phyloP scores from a whole-genome alignment of 768 basidiomycete genomes.

The Tulasnella sp. region DNA sequence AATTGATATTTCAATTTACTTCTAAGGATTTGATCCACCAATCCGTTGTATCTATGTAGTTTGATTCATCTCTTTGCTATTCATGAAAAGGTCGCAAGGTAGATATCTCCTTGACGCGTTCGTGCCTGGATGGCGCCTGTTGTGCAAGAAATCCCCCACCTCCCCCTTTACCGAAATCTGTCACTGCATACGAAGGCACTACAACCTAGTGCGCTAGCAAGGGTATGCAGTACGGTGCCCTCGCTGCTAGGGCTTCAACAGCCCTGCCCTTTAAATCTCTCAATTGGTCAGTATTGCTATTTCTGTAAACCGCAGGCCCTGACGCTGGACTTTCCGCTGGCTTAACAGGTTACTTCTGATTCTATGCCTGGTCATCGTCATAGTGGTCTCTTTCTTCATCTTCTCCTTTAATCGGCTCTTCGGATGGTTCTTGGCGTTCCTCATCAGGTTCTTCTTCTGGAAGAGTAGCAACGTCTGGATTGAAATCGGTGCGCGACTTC shows the following conservation, averaged over 20 bases:
- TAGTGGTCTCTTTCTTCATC: constrained; percentile 49
- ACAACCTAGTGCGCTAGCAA: no score
- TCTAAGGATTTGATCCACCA: no score
- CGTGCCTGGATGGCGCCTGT: no score
- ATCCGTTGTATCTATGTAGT: no score
- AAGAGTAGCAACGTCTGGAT: constrained; percentile 68
- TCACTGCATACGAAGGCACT: no score
- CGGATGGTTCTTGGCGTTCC: constrained; percentile 52
- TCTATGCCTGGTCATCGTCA: constrained; percentile 46
- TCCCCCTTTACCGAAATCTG: no score
- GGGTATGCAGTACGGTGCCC: background rate
- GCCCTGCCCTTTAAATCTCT: constrained; percentile 8
- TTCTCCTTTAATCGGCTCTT: constrained; percentile 90
- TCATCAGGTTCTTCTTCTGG: constrained; percentile 69
- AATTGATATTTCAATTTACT: constrained; percentile 4
- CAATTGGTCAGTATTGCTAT: constrained; percentile 1
- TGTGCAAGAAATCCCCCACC: no score
- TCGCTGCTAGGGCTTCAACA: background rate
- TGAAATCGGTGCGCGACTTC: constrained; percentile 51
- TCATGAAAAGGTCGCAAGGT: no score
- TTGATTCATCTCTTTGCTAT: no score
- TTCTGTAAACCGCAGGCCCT: background rate
- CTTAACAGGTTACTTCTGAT: constrained; percentile 36
- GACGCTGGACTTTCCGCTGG: background rate
- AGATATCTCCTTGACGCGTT: no score